A percentile compares a stretch with the other conserved stretches of the same genome.
phyloP scores from a whole-genome alignment of 768 basidiomycete genomes.

The Sporobolomyces roseus region DNA sequence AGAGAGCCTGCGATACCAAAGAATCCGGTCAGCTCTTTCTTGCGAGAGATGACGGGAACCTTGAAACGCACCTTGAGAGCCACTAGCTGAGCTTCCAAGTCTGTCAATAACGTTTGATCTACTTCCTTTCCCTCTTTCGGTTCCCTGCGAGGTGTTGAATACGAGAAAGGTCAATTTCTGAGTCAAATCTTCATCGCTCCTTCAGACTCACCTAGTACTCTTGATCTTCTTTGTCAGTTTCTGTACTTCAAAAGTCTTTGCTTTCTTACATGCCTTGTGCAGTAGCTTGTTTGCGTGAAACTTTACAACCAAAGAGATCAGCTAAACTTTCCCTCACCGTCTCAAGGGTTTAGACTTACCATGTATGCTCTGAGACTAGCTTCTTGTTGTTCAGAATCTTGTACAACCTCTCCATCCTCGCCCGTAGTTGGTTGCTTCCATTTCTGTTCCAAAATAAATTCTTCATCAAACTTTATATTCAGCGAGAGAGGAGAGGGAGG shows the following conservation, averaged over 20 bases:
- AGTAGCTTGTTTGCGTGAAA: conserved; percentile 36
- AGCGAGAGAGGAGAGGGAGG: not conserved
- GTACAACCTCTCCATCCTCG: not conserved
- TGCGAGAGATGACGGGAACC: not conserved
- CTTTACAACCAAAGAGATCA: not conserved
- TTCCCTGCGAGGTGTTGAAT: conserved; percentile 13
- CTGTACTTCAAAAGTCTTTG: conserved; percentile 44
- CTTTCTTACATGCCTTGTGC: conserved; percentile 40
- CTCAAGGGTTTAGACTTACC: conserved; percentile 5
- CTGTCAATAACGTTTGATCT: conserved; percentile 14
- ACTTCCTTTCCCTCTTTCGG: conserved; percentile 29
- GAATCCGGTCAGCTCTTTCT: too few species aligned
- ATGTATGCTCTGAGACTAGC: conserved; percentile 27
- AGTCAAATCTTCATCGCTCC: too few species aligned
- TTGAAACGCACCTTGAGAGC: conserved; percentile 30
- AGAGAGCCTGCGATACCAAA: conserved; percentile 8
- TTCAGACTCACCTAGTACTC: conserved; percentile 10
- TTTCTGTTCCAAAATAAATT: not conserved
- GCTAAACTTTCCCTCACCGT: too few species aligned
- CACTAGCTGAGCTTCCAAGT: conserved; percentile 38
- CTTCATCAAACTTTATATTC: not conserved
- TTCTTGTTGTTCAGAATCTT: conserved; percentile 20
- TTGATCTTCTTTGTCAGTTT: conserved; percentile 44
- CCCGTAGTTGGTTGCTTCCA: conserved; percentile 11
- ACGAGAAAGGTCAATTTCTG: too few species aligned